phyloP scores from a whole-genome alignment of 768 basidiomycete genomes.

The Bullera alba region DNA sequence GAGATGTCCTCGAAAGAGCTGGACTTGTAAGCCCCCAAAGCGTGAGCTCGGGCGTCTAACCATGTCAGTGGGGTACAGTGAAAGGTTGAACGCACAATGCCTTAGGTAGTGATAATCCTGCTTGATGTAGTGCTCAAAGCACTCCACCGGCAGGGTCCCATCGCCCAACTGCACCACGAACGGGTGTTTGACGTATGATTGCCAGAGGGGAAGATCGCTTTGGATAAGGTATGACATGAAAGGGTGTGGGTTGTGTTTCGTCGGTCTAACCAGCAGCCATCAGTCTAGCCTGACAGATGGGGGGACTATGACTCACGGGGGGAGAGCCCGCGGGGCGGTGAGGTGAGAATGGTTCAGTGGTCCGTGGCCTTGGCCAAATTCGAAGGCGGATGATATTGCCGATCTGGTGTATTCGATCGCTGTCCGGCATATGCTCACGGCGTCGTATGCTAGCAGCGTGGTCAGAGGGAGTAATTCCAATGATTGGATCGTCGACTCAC shows the following conservation, averaged over 20 bases:
- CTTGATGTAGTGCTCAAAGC: slow-evolving; percentile 77
- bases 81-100: slow-evolving; percentile 49
- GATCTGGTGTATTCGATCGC: slow-evolving; percentile 67
- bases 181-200: slow-evolving; percentile 60
- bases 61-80: not conserved
- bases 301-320: slow-evolving; percentile 46
- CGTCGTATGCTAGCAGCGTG: not conserved
- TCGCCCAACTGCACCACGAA: slow-evolving; percentile 71
- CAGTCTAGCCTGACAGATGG: not conserved
- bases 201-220: slow-evolving; percentile 45
- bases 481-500: too few relatives aligned
- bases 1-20: slow-evolving; percentile 58
- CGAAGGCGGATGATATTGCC: slow-evolving; percentile 62
- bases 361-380: slow-evolving; percentile 68
- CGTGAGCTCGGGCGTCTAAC: slow-evolving; percentile 47
- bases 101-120: slow-evolving; percentile 45
- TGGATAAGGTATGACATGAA: slow-evolving; percentile 61
- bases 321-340: slow-evolving; percentile 51
- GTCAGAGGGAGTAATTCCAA: too few relatives aligned
- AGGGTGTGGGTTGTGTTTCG: slow-evolving; percentile 59
- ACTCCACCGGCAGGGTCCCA: slow-evolving; percentile 60
- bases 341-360: slow-evolving; percentile 81
- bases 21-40: slow-evolving; percentile 73
- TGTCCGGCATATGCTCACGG: slow-evolving; percentile 53
- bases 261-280: slow-evolving; percentile 50